Conservation (phyloP, 306 rosid genomes). For the Gastrolobium villosum region DNA sequence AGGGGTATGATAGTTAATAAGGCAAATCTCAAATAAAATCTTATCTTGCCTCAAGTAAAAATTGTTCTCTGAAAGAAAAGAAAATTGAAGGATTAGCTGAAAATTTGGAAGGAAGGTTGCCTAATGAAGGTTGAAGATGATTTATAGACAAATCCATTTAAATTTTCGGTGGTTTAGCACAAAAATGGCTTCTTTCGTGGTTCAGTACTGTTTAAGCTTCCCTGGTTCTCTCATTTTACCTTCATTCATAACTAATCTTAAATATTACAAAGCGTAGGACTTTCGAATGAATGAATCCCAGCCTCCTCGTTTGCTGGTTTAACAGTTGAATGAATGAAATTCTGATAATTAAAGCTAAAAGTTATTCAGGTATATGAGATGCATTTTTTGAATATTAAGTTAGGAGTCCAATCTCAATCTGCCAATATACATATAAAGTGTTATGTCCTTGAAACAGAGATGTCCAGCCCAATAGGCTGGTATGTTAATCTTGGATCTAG, state of each 20-base stretch:
- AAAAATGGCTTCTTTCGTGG: no score
- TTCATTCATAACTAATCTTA: conserved; percentile 24
- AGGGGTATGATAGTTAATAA: conserved; percentile 2
- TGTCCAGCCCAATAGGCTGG: no score
- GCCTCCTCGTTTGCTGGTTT: not conserved
- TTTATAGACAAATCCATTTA: not conserved
- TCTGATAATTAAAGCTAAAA: not conserved
- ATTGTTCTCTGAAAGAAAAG: not conserved
- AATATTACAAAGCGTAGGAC: not conserved
- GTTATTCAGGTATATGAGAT: not conserved
- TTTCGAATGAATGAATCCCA: not conserved
- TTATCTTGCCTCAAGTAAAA: conserved; percentile 8
- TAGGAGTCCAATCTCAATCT: conserved; percentile 3
- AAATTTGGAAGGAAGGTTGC: not conserved
- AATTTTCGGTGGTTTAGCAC: not conserved
- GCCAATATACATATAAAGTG: not conserved
- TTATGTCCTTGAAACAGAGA: no score
- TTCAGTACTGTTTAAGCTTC: no score
- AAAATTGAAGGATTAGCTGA: not conserved
- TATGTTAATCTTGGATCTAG: no score
- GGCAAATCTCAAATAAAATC: conserved; percentile 26
- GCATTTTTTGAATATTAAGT: not conserved
- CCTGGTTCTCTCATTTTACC: not conserved
- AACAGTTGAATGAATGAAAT: conserved; percentile 5
- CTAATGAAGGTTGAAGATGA: not conserved